Evolutionary conservation across 179 eudicot genomes (phyloP), one percentile per base, ranked within the genome.

Genomic region (Gypsophila paniculata): DNA sequence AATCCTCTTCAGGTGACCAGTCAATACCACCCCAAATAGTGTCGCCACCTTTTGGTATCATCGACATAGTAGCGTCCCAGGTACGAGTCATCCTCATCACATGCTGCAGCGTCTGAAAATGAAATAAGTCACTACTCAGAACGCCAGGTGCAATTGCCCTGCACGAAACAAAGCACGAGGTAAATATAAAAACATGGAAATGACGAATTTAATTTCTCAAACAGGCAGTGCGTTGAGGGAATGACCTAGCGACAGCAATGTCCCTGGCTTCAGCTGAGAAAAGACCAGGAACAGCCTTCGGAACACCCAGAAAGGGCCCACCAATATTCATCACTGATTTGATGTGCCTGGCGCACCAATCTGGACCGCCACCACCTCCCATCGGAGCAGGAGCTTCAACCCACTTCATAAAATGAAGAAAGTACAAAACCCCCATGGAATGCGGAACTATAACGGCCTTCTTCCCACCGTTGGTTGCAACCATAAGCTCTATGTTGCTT

Each of bases 51-150:
- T 77, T 94, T 61, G 97, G 99, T 65, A 94, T 80, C 95, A 94
- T 88, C 17, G 99, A 94, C 99, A 94, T 91, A 8, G 99, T 90
- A 55, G 99, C 85, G 83, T 94, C 99, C 99, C 99, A 94, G 4
- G 97, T 88, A 49, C 97, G 97, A 12, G 97, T 91, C 99, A 94
- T 91, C 54, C 85, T 83, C 97, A 94, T 91, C 72, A 89, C 79
- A 61, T 92, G 93, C 75, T 92, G 96, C 70, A 94, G 74, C 44
- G 96, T 94, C 72, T 94, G 99, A 62, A 90, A 72, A 23, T 86
- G 87, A 75, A 93, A 93, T 54, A 93, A 62, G 77, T 94, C 99
- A 77, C 46, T 82, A 64, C 88, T 88, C 82, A 89, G 74, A 74
- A 93, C 82, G 63, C 87, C 90, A 55, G 99, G 97, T 65, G 95